Conservation (phyloP, 1,284 basidiomycete species). For the Takashimella tepidaria region DNA sequence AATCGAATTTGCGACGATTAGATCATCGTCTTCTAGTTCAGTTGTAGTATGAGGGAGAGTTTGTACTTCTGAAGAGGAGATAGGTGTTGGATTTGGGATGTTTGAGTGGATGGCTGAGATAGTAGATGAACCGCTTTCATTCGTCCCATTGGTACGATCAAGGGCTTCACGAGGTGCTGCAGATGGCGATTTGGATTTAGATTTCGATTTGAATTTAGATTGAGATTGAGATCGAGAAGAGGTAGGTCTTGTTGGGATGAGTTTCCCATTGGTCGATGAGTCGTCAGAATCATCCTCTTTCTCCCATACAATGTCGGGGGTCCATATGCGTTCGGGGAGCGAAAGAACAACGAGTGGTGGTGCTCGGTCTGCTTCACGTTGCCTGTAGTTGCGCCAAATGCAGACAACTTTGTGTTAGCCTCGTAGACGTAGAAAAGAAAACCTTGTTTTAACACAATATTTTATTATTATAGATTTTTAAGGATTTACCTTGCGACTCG, state of each 20-base stretch:
- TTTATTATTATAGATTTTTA: not conserved
- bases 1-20: not conserved
- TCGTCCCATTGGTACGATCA: not conserved
- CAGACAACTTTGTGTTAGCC: no score
- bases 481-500: slow-evolving; percentile 38
- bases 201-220: not conserved
- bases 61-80: not conserved
- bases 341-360: slow-evolving; percentile 44
- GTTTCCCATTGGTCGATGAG: slow-evolving; percentile 7
- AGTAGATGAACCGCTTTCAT: not conserved
- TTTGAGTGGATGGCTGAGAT: not conserved
- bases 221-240: not conserved
- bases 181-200: not conserved
- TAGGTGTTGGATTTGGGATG: not conserved
- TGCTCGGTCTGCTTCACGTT: slow-evolving; percentile 45
- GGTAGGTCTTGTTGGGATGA: slow-evolving; percentile 6
- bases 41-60: not conserved
- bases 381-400: slow-evolving; percentile 19
- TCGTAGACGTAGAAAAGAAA: no score
- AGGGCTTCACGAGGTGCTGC: not conserved
- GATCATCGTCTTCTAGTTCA: not conserved
- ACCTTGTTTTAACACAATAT: no score
- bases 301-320: slow-evolving; percentile 48
- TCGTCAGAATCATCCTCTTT: slow-evolving; percentile 38
- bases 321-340: slow-evolving; percentile 46